These are phyloP conservation scores for Annona cherimola DNA, from an alignment of 164 flowering plant species.

Conservation along the genomic window DNA sequence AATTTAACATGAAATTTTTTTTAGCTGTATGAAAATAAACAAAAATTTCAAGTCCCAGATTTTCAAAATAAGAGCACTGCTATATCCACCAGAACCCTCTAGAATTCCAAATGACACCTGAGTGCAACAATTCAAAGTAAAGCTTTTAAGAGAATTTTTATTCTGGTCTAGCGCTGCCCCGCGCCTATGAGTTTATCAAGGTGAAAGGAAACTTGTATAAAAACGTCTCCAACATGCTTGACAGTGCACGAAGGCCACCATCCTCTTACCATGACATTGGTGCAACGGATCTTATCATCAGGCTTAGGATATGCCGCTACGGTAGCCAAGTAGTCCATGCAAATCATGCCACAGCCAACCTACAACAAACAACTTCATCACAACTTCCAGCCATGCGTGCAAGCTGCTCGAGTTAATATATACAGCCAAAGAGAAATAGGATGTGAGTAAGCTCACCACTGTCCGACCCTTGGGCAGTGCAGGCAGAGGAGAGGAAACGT, in stretches of 20 bases:
- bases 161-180: too few relatives aligned
- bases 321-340: slow-evolving; percentile 63
- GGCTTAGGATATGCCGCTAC: slow-evolving; percentile 81
- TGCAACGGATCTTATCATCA: slow-evolving; percentile 82
- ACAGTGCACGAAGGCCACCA: neutral
- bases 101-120: too few relatives aligned
- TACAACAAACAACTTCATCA: slow-evolving; percentile 15
- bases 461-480: slow-evolving; percentile 45
- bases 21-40: too few relatives aligned
- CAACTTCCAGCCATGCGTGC: neutral
- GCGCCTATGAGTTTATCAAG: too few relatives aligned
- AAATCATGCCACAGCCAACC: slow-evolving; percentile 53
- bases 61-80: too few relatives aligned
- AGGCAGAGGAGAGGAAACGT: slow-evolving; percentile 22
- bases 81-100: too few relatives aligned
- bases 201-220: too few relatives aligned
- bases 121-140: too few relatives aligned
- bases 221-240: too few relatives aligned
- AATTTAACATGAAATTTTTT: too few relatives aligned
- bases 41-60: too few relatives aligned
- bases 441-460: slow-evolving; percentile 31
- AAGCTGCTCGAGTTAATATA: neutral
- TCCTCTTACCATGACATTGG: slow-evolving; percentile 53
- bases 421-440: neutral
- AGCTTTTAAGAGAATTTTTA: too few relatives aligned